Evolutionary conservation across 192 early-diverging fungal species (phyloP).

Genomic region (Funneliformis mosseae): DNA sequence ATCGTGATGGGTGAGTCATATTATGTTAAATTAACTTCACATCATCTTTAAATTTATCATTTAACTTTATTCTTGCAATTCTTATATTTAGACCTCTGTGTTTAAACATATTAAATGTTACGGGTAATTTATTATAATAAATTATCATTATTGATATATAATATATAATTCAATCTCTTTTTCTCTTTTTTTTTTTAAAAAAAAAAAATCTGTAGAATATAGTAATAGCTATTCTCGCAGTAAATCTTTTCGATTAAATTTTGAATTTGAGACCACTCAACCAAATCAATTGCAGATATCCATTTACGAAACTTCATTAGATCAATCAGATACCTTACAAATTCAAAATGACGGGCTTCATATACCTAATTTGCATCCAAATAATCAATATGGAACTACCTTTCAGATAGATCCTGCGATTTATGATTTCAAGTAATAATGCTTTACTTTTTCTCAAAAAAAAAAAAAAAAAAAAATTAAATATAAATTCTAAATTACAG

Average conservation of each 20-base stretch:
- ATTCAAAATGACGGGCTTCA: background rate
- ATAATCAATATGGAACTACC: background rate
- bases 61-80: background rate
- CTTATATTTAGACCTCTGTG: background rate
- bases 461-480: background rate
- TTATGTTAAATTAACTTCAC: background rate
- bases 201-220: background rate
- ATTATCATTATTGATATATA: background rate
- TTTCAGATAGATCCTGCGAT: constrained; percentile 4
- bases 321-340: background rate
- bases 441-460: background rate
- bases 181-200: background rate
- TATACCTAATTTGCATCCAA: background rate
- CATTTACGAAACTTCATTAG: background rate
- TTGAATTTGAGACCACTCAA: background rate
- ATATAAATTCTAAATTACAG: background rate
- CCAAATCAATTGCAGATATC: background rate
- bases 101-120: background rate
- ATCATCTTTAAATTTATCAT: background rate
- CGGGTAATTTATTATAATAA: background rate
- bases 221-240: background rate
- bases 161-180: background rate
- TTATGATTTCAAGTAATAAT: background rate
- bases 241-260: background rate
- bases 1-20: background rate